phyloP scores from a whole-genome alignment of 2,329 filamentous ascomycete species.

The Cladosporium oxysporum region DNA sequence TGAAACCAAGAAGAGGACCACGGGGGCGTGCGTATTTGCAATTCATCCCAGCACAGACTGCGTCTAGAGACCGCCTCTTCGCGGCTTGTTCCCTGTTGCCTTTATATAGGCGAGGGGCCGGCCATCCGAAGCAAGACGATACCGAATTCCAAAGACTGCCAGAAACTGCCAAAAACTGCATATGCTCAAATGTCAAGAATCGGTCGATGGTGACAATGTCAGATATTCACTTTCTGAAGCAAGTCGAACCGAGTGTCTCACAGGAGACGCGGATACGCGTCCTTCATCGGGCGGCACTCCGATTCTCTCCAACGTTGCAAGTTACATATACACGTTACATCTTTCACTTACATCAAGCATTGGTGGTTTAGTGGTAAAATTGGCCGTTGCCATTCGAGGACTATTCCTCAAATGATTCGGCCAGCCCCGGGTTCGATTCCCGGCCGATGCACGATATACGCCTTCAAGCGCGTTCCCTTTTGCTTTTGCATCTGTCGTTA shows the following conservation, averaged over 20 bases:
- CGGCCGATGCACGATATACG: slow-evolving; percentile 14
- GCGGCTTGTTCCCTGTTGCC: not conserved
- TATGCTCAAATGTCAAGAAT: not conserved
- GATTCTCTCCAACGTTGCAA: too few species aligned
- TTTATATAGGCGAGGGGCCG: not conserved
- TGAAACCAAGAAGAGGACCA: not conserved
- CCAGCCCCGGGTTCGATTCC: slow-evolving; percentile 18
- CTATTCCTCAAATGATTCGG: not conserved
- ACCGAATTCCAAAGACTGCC: not conserved
- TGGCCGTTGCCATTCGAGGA: slow-evolving; percentile 14
- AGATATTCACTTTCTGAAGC: not conserved
- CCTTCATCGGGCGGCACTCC: not conserved
- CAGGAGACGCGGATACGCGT: not conserved
- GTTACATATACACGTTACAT: too few species aligned
- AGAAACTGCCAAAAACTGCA: not conserved
- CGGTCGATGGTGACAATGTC: not conserved
- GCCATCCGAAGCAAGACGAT: not conserved
- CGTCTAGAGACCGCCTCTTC: not conserved
- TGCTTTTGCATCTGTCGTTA: too few species aligned
- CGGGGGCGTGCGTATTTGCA: not conserved
- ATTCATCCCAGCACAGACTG: not conserved
- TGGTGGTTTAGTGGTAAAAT: slow-evolving; percentile 20
- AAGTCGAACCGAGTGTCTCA: not conserved
- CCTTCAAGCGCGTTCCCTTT: too few species aligned
- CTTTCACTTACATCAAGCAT: not conserved